These are phyloP conservation scores for Quillaja saponaria DNA, from an alignment of 306 rosid genomes.

Conservation along the genomic window DNA sequence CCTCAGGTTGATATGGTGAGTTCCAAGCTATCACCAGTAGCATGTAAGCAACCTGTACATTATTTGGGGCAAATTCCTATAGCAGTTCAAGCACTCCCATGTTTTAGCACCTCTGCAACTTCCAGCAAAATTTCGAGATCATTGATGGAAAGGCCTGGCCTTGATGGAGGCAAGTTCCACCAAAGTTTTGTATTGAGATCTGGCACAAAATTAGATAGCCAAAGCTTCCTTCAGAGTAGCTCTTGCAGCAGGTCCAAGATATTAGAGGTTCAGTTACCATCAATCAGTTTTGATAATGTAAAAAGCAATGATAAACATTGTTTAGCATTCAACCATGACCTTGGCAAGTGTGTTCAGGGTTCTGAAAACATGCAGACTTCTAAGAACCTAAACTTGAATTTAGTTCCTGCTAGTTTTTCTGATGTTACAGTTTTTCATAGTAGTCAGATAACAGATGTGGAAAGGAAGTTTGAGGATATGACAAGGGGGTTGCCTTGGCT, in stretches of 20 bases:
- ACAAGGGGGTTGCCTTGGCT: constrained; percentile 28
- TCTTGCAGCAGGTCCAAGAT: constrained; percentile 31
- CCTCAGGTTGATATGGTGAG: constrained; percentile 22
- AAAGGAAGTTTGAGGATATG: constrained; percentile 29
- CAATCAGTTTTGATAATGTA: constrained; percentile 25
- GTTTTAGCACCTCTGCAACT: constrained; percentile 30
- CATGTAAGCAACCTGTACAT: constrained; percentile 23
- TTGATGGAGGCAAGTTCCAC: constrained; percentile 19
- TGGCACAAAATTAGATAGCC: constrained; percentile 24
- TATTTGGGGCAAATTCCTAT: constrained; percentile 23
- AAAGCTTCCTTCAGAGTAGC: constrained; percentile 26
- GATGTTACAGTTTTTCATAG: constrained; percentile 30
- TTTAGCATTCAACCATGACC: constrained; percentile 31
- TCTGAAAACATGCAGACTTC: constrained; percentile 28
- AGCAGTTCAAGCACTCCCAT: constrained; percentile 39
- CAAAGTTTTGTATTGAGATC: constrained; percentile 19
- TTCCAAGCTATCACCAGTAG: constrained; percentile 38
- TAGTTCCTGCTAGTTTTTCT: constrained; percentile 32
- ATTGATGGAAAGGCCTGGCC: constrained; percentile 23
- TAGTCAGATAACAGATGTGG: constrained; percentile 27
- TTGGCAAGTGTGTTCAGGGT: constrained; percentile 19
- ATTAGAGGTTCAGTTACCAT: constrained; percentile 23
- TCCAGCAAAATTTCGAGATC: constrained; percentile 31
- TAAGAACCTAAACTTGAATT: constrained; percentile 53
- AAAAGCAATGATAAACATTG: constrained; percentile 12